Evolutionary conservation across 768 basidiomycete species (phyloP), one percentile per base, ranked within the genome.

Genomic region (Podaxis mareebaensis): DNA sequence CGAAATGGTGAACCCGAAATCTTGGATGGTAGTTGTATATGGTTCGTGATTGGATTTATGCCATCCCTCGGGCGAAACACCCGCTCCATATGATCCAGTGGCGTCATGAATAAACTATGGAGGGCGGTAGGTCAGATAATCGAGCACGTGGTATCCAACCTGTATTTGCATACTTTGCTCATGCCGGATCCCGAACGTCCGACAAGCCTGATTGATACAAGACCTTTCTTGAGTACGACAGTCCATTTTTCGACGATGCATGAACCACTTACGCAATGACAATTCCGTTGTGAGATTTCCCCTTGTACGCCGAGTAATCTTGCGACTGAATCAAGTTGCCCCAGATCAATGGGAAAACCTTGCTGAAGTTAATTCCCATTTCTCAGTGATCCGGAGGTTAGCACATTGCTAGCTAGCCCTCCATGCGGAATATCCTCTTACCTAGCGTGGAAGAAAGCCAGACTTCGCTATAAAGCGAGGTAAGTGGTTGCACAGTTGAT

Each of bases 31-130:
- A 17, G 13, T 30, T 0, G 61, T 62, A 20, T 55, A 62, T 24
- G 61, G 53, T 17, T 49, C 42, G 3, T 52, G 3, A 3, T 17
- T 2, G 17, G 40, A 11, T 15, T n/a, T 3, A n/a, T 52, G 28
- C 15, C 44, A 46, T 46, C 15, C 44, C 15, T 60, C 38, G 17
- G 58, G 58, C 4, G 58, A 36, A 13, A 60, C 58, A 17, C 22
- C 36, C 4, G 58, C 52, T 30, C 22, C 38, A 20, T 60, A 60
- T 40, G 58, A 60, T 10, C 58, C 38, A 13, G 58, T 60, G 4
- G 58, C 58, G 13, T 60, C 58, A 2, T 60, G 58, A 30, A 60
- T 60, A 17, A 60, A 46, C 49, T 60, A 22, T 12, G 33, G 24
- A n/a, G 22, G 13, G 7, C 30, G 42, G 17, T 46, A 20, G 15